Evolutionary conservation across 2,329 filamentous ascomycete species (phyloP).

Genomic region (Eutypa lata): DNA sequence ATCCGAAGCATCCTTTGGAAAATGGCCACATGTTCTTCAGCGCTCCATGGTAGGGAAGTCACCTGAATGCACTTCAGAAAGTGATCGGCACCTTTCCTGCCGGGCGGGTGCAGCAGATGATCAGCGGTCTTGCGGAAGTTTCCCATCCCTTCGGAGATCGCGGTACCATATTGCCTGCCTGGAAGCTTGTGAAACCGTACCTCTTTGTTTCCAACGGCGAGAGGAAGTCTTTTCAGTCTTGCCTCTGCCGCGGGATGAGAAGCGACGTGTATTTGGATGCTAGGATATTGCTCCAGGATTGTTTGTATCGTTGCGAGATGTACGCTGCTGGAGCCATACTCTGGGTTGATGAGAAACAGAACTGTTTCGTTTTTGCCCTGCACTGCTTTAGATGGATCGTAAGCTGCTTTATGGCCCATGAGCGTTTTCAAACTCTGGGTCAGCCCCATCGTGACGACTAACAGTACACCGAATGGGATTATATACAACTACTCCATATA

Average conservation of each 20-base stretch:
- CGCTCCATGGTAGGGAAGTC: neutral
- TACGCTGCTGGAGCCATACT: conserved; percentile 34
- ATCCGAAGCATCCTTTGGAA: neutral
- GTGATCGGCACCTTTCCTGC: neutral
- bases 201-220: conserved; percentile 13
- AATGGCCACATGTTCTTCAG: neutral
- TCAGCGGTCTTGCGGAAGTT: conserved; percentile 4
- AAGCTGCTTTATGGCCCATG: no score
- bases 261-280: conserved; percentile 32
- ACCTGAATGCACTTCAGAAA: neutral
- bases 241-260: conserved; percentile 23
- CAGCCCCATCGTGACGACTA: neutral
- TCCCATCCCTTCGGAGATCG: conserved; percentile 11
- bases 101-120: conserved; percentile 12
- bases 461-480: no score
- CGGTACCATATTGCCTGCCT: conserved; percentile 14
- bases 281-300: conserved; percentile 29
- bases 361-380: conserved; percentile 24
- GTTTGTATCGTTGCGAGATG: conserved; percentile 32
- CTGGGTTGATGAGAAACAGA: conserved; percentile 30
- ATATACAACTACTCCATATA: no score
- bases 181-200: conserved; percentile 16
- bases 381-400: neutral
- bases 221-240: conserved; percentile 9
- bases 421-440: no score